Evolutionary conservation across 305 asterid species (phyloP).

Genomic region (Fraxinus ornus): DNA sequence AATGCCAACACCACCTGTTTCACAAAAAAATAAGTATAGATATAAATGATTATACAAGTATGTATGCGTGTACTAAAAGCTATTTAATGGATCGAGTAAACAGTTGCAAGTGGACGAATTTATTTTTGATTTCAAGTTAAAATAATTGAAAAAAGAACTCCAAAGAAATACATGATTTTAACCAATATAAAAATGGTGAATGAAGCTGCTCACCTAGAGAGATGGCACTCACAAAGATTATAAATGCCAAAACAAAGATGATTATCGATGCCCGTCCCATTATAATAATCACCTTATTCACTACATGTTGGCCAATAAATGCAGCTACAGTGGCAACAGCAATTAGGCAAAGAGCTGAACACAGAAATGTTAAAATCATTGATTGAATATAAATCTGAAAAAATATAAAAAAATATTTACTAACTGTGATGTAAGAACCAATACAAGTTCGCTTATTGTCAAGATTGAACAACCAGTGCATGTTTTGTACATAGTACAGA

Average conservation of each 20-base stretch:
- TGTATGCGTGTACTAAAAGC: neutral
- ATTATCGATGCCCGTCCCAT: slow-evolving; percentile 86
- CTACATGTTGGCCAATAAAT: slow-evolving; percentile 71
- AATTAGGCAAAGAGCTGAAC: slow-evolving; percentile 64
- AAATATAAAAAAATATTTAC: neutral
- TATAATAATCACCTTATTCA: slow-evolving; percentile 54
- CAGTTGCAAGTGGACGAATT: neutral
- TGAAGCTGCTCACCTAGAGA: slow-evolving; percentile 50
- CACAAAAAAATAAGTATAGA: neutral
- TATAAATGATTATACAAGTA: neutral
- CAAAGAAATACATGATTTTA: neutral
- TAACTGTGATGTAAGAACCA: neutral
- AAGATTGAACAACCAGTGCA: neutral
- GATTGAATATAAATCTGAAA: too few relatives aligned
- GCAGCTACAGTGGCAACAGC: slow-evolving; percentile 79
- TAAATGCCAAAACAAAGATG: slow-evolving; percentile 75
- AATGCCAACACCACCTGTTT: slow-evolving; percentile 88
- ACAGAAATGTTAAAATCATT: neutral
- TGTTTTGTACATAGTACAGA: neutral
- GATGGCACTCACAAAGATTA: slow-evolving; percentile 82
- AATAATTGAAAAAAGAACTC: too few relatives aligned
- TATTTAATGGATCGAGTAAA: neutral
- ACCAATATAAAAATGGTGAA: too few relatives aligned
- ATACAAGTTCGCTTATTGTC: neutral
- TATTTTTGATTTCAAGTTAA: neutral